Conservation (phyloP, 1,139 yeast species). For the Lodderomyces elongisporus region DNA sequence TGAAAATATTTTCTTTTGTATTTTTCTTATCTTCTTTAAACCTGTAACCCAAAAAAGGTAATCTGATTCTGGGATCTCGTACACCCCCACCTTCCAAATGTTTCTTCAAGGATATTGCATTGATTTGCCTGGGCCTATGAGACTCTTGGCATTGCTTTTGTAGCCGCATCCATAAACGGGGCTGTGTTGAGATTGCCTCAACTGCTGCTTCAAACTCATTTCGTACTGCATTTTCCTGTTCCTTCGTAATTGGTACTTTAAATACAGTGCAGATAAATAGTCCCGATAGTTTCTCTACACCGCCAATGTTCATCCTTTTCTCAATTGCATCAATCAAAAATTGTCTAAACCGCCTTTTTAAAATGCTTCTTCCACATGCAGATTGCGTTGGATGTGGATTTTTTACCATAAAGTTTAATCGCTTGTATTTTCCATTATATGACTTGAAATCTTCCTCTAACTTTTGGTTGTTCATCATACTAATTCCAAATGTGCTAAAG, state of each 20-base stretch:
- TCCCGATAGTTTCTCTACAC: slow-evolving; percentile 24
- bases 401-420: slow-evolving; percentile 20
- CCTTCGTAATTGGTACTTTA: slow-evolving; percentile 32
- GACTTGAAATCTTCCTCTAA: slow-evolving; percentile 19
- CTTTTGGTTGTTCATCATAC: slow-evolving; percentile 20
- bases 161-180: slow-evolving; percentile 1
- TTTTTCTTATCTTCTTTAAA: no score
- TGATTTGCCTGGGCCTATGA: neutral
- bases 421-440: slow-evolving; percentile 27
- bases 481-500: slow-evolving; percentile 13
- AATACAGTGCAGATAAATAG: slow-evolving; percentile 37
- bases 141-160: neutral
- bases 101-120: slow-evolving; percentile 1
- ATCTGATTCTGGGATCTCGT: slow-evolving; percentile 2
- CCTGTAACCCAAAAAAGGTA: slow-evolving; percentile 4
- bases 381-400: slow-evolving; percentile 28
- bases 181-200: neutral
- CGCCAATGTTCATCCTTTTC: neutral
- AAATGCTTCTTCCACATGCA: slow-evolving; percentile 29
- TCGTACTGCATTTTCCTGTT: slow-evolving; percentile 25
- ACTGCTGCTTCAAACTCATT: slow-evolving; percentile 1
- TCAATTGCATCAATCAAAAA: slow-evolving; percentile 8
- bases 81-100: slow-evolving; percentile 1
- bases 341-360: slow-evolving; percentile 19
- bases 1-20: no score